Percentiles rank a stretch among this genome's conserved stretches.
Conservation (phyloP, 228 moss, liverwort and hornwort genomes). For the Sphagnum magellanicum region DNA sequence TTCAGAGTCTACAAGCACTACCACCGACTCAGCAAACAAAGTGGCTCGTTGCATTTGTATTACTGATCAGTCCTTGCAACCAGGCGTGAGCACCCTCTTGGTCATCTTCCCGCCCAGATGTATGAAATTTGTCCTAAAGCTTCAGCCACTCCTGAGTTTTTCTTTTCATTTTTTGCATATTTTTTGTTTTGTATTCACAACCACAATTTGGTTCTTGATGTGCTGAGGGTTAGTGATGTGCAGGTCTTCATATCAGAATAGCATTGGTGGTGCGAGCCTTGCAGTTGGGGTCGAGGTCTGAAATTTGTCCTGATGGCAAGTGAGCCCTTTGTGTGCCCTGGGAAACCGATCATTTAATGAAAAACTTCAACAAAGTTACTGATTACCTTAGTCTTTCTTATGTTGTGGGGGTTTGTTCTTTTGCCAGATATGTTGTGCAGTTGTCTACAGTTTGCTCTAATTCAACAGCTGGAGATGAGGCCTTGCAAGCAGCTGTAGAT, state of each 20-base stretch:
- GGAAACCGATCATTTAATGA: no score
- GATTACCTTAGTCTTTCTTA: no score
- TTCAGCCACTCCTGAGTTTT: no score
- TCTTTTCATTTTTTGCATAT: no score
- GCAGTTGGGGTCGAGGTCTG: constrained; percentile 74
- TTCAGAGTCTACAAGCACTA: constrained; percentile 19
- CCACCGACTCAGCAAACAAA: constrained; percentile 9
- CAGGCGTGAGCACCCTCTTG: constrained; percentile 58
- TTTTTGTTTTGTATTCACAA: no score
- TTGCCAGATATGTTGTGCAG: constrained; percentile 32
- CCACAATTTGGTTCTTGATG: no score
- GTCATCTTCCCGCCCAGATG: constrained; percentile 88
- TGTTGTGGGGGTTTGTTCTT: no score
- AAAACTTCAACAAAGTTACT: no score
- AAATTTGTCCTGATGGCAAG: constrained; percentile 88
- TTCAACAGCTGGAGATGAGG: constrained; percentile 18
- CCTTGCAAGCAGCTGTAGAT: constrained; percentile 30
- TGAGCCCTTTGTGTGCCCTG: constrained; percentile 19
- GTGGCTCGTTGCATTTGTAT: constrained; percentile 88
- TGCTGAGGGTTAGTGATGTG: constrained; percentile 2
- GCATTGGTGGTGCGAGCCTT: constrained; percentile 68
- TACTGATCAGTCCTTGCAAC: constrained; percentile 60
- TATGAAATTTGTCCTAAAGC: constrained; percentile 16
- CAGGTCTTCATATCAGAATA: constrained; percentile 52
- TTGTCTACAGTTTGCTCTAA: constrained; percentile 35